phyloP scores from a whole-genome alignment of 148 eudicot species.

The Pouteria glomerata region DNA sequence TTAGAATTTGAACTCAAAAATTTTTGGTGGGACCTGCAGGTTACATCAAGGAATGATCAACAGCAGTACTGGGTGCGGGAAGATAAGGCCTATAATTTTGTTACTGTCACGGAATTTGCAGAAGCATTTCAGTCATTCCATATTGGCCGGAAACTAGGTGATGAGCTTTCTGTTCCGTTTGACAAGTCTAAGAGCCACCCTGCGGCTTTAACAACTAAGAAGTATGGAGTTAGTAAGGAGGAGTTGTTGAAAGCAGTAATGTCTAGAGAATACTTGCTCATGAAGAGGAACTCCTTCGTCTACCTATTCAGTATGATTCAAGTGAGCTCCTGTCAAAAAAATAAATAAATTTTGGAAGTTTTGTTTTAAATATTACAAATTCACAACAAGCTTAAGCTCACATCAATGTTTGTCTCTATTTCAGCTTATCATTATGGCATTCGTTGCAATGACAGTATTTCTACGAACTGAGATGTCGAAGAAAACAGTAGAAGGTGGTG shows the following conservation, averaged over 20 bases:
- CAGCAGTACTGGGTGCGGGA: conserved; percentile 31
- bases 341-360: no score
- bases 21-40: conserved; percentile 12
- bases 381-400: no score
- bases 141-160: conserved; percentile 17
- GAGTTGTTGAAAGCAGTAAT: conserved; percentile 35
- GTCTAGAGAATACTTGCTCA: conserved; percentile 31
- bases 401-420: neutral
- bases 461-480: conserved; percentile 27
- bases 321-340: conserved; percentile 1
- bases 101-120: conserved; percentile 18
- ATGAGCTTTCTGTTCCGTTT: conserved; percentile 35
- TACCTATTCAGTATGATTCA: conserved; percentile 28
- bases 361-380: neutral
- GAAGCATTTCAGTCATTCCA: conserved; percentile 25
- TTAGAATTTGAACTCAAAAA: neutral
- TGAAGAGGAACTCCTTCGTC: conserved; percentile 39
- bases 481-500: conserved; percentile 14
- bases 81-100: conserved; percentile 20
- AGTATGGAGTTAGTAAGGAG: conserved; percentile 26
- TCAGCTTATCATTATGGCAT: conserved; percentile 22
- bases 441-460: conserved; percentile 29
- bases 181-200: conserved; percentile 42
- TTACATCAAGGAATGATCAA: conserved; percentile 47
- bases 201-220: conserved; percentile 32